phyloP scores from a whole-genome alignment of 345 rosid species.

The Laguncularia racemosa region DNA sequence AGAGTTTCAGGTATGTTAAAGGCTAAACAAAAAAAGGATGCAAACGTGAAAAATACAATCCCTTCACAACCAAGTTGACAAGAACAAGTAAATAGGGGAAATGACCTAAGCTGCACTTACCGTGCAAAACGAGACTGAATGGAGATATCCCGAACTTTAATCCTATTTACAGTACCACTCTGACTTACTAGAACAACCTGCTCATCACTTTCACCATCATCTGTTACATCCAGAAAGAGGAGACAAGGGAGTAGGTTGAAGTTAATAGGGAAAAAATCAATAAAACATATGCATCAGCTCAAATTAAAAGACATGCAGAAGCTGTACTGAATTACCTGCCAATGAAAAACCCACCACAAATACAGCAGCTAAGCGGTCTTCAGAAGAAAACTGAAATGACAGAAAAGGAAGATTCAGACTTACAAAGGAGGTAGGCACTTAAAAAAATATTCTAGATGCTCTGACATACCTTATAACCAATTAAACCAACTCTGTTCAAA shows the following conservation, averaged over 20 bases:
- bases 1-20: no score
- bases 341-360: constrained; percentile 85
- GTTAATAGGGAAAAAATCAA: neutral
- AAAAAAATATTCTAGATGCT: neutral
- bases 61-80: no score
- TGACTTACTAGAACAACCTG: constrained; percentile 95
- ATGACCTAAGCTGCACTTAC: constrained; percentile 20
- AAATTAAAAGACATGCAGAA: constrained; percentile 1
- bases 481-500: constrained; percentile 73
- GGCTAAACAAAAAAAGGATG: no score
- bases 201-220: constrained; percentile 89
- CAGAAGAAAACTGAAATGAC: constrained; percentile 52
- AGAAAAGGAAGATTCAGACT: constrained; percentile 2
- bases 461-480: constrained; percentile 65
- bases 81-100: neutral
- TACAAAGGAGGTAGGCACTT: neutral
- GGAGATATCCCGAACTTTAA: constrained; percentile 87
- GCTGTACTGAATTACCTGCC: constrained; percentile 40
- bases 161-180: constrained; percentile 80
- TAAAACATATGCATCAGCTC: neutral
- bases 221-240: constrained; percentile 24
- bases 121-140: constrained; percentile 85
- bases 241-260: neutral
- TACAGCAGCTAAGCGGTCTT: constrained; percentile 76
- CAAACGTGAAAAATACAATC: no score